Base-by-base conservation (phyloP, 2,329 filamentous ascomycete genomes). In the Blastomyces parvus region DNA sequence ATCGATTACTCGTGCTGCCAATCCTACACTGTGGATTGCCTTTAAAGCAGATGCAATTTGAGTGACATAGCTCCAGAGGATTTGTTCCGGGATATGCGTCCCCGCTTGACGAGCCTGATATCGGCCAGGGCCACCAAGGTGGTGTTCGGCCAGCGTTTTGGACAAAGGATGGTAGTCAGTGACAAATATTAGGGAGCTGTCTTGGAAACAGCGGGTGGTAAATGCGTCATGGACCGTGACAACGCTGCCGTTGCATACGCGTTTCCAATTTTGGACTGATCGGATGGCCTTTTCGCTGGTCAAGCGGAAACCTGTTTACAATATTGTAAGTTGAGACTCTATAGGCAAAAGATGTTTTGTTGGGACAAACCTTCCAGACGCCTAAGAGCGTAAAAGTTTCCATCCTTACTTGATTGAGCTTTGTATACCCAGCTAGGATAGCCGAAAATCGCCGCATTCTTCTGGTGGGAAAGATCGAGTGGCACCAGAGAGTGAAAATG, bases 381-480 rank as follows among this genome's bases (percentile, higher is more conserved):
- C 66, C 94, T 85, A 57, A 99, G 80, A 63, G 88, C 91, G 76
- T 96, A 97, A n/a, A 87, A 86, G 67, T 89, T 87, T 13, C 92
- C 94, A 69, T 93, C 93, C 73, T 94, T 94, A 74, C 84, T 88
- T 7, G 91, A 96, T 30, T 88, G 87, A 9, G 92, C 93, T 78
- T 97, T 97, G 79, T 97, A 99, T 0, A 96, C 85, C 91, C 92
- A 97, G 69, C 88, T 96, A 6, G 88, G 86, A 71, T 91, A 96
- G 36, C 91, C 91, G 75, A 97, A 97, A 19, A 89, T 85, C 14
- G 85, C 83, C 3, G 87, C 84, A 68, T 88, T 91, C 74, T 91
- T 92, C 67, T 91, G 85, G 65, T 90, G 86, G 59, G 83, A 88
- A 9, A 87, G 89, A 74, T 97, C 92, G 53, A 99, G 80, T 3